A percentile compares a stretch with the other conserved stretches of the same genome.
Evolutionary conservation across 208 protist genomes (phyloP).

Genomic region (Trypanosoma congolense): DNA sequence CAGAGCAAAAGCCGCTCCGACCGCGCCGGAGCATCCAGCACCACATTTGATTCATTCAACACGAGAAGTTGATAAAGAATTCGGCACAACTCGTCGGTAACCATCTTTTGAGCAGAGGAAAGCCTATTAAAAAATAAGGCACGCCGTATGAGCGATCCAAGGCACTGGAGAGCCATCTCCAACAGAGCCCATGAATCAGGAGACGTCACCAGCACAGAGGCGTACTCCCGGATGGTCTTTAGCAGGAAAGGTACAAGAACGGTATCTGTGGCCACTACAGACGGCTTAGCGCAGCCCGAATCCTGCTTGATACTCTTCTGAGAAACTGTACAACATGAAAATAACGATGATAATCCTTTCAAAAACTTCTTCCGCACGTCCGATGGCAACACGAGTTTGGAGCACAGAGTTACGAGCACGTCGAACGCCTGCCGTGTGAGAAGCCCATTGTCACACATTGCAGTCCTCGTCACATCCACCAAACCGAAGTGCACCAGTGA

Average conservation of each 20-base stretch:
- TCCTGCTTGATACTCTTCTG: not conserved
- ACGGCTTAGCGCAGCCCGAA: constrained; percentile 33
- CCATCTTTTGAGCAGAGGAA: constrained; percentile 48
- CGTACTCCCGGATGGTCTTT: constrained; percentile 53
- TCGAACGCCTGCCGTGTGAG: constrained; percentile 72
- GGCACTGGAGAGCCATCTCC: constrained; percentile 65
- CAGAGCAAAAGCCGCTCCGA: constrained; percentile 65
- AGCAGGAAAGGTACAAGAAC: constrained; percentile 70
- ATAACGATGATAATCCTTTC: constrained; percentile 29
- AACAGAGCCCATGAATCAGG: constrained; percentile 74
- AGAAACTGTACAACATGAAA: constrained; percentile 43
- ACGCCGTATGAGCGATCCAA: constrained; percentile 70
- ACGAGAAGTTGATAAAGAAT: constrained; percentile 60
- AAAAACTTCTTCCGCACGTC: constrained; percentile 35
- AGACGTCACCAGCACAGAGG: constrained; percentile 28
- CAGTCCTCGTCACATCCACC: constrained; percentile 67
- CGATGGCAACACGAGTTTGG: constrained; percentile 74
- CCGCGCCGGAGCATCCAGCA: constrained; percentile 51
- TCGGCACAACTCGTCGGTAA: constrained; percentile 41
- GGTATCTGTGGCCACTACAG: constrained; percentile 63
- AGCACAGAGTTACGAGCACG: constrained; percentile 55
- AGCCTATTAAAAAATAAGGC: constrained; percentile 66
- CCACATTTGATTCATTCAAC: constrained; percentile 53
- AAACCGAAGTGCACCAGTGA: constrained; percentile 48
- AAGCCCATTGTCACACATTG: constrained; percentile 45